phyloP scores from a whole-genome alignment of 2,329 filamentous ascomycete species.

The Helotiales sp. region DNA sequence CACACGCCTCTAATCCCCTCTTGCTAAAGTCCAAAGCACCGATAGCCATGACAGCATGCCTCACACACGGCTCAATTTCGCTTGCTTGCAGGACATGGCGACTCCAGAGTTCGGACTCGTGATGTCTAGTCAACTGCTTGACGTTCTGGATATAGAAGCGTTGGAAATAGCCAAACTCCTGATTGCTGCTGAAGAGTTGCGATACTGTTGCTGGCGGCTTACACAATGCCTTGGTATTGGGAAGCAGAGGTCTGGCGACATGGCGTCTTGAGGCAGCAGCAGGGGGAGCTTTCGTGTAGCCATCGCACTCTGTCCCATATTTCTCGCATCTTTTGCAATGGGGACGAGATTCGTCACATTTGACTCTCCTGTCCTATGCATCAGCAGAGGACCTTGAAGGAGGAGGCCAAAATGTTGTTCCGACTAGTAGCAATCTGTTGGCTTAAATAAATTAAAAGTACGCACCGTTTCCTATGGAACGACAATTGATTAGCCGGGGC shows the following conservation, averaged over 20 bases:
- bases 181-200: constrained; percentile 14
- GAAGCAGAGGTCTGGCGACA: neutral
- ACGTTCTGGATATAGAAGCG: constrained; percentile 23
- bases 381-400: neutral
- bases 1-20: neutral
- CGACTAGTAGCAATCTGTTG: no score
- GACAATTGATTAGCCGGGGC: neutral
- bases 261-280: neutral
- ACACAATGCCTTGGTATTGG: neutral
- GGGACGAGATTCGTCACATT: neutral
- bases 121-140: constrained; percentile 17
- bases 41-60: constrained; percentile 28
- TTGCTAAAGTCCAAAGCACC: constrained; percentile 18
- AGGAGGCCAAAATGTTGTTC: no score
- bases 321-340: neutral
- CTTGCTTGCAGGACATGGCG: constrained; percentile 25
- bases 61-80: constrained; percentile 22
- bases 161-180: constrained; percentile 28
- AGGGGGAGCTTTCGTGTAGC: neutral
- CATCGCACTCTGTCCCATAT: constrained; percentile 2
- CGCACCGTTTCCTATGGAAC: neutral
- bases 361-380: neutral
- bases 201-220: neutral
- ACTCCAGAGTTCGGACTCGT: constrained; percentile 22
- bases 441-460: no score